Conservation (phyloP, 305 asterid species). For the Fraxinus dipetala region DNA sequence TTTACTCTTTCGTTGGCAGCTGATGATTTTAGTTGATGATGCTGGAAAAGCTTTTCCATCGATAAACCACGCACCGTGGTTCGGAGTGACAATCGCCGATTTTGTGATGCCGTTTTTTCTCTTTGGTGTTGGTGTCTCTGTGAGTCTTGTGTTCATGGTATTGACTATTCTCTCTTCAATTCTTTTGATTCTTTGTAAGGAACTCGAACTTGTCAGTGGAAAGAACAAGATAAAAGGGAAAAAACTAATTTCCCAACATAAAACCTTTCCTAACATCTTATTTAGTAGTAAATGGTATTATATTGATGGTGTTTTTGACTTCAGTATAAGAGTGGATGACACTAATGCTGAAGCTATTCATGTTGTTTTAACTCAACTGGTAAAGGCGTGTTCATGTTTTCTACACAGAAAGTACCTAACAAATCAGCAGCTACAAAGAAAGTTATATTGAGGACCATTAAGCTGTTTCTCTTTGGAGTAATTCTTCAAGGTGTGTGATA, state of each 20-base stretch:
- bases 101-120: constrained; percentile 95
- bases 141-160: constrained; percentile 78
- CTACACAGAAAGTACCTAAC: constrained; percentile 57
- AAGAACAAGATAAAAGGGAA: not conserved
- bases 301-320: constrained; percentile 3
- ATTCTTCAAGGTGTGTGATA: constrained; percentile 73
- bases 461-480: constrained; percentile 67
- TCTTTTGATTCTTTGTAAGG: not conserved
- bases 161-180: not conserved
- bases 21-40: constrained; percentile 91
- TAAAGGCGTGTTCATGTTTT: constrained; percentile 9
- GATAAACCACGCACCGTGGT: constrained; percentile 89
- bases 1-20: constrained; percentile 34
- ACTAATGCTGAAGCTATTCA: not conserved
- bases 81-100: constrained; percentile 85
- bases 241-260: not conserved
- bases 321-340: not conserved
- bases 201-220: constrained; percentile 15
- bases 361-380: constrained; percentile 10
- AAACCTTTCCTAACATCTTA: not conserved
- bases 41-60: constrained; percentile 84
- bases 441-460: constrained; percentile 53
- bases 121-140: constrained; percentile 76
- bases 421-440: constrained; percentile 62
- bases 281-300: not conserved